Conservation (phyloP, 2,329 filamentous ascomycete genomes). For the Pseudocercospora cruenta region DNA sequence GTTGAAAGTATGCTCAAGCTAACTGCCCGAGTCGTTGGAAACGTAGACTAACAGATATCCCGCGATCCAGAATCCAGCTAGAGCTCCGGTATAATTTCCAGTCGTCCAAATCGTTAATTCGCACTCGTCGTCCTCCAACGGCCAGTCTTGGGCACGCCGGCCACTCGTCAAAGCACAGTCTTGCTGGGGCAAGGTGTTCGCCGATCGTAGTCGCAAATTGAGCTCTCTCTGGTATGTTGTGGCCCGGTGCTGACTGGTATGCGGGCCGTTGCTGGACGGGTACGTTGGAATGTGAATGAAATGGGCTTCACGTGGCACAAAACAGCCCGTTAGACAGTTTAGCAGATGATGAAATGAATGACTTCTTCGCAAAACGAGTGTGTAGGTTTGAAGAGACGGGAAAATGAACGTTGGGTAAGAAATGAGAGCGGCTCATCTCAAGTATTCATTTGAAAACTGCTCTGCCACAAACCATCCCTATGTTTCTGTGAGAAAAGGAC, state of each 20-base stretch:
- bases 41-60: not conserved
- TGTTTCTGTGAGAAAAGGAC: not conserved
- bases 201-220: constrained; percentile 7
- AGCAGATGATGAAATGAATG: constrained; percentile 5
- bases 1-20: not conserved
- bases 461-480: not conserved
- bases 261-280: constrained; percentile 42
- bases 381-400: constrained; percentile 7
- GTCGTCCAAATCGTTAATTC: not conserved
- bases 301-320: constrained; percentile 18
- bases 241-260: constrained; percentile 36
- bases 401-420: constrained; percentile 9
- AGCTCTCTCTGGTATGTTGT: constrained; percentile 30
- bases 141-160: constrained; percentile 1
- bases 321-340: not conserved
- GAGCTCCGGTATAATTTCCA: not conserved
- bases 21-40: not conserved
- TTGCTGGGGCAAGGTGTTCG: constrained; percentile 14
- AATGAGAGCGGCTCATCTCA: constrained; percentile 2
- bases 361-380: constrained; percentile 11
- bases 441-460: constrained; percentile 16
- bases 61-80: not conserved
- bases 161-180: constrained; percentile 1
- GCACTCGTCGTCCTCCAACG: not conserved
- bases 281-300: constrained; percentile 40